phyloP scores from a whole-genome alignment of 305 asterid genomes.

The Withania somnifera region DNA sequence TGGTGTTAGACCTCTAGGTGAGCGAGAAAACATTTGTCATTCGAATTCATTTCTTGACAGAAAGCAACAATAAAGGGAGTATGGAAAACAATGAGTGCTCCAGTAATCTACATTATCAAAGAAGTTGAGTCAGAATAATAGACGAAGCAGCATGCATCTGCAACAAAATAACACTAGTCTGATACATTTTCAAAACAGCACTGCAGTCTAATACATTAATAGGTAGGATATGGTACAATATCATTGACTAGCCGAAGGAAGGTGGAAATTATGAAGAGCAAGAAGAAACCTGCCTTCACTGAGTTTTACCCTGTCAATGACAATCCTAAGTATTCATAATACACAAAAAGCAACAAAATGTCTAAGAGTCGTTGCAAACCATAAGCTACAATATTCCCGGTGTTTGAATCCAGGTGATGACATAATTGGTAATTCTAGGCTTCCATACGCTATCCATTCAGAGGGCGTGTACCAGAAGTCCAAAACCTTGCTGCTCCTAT shows the following conservation, averaged over 20 bases:
- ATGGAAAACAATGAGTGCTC: neutral
- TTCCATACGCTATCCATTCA: neutral
- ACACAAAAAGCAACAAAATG: neutral
- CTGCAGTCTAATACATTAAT: neutral
- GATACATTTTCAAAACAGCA: neutral
- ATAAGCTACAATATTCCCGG: neutral
- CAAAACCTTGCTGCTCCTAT: slow-evolving; percentile 1
- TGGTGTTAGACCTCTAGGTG: neutral
- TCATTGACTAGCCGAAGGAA: neutral
- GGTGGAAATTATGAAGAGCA: neutral
- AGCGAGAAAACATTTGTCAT: neutral
- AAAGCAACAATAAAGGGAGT: neutral
- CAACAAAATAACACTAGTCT: neutral
- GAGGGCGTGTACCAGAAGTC: neutral
- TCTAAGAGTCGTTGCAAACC: neutral
- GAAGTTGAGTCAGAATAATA: neutral
- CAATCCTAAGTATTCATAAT: neutral
- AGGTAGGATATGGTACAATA: neutral
- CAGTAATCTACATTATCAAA: neutral
- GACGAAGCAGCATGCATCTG: neutral
- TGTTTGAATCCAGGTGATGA: neutral
- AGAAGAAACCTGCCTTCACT: neutral
- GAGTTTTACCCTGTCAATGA: neutral
- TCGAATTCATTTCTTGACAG: neutral
- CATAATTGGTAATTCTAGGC: neutral